These are phyloP conservation scores for Solanum hybrid DNA, from an alignment of 305 asterid species.

Conservation along the genomic window DNA sequence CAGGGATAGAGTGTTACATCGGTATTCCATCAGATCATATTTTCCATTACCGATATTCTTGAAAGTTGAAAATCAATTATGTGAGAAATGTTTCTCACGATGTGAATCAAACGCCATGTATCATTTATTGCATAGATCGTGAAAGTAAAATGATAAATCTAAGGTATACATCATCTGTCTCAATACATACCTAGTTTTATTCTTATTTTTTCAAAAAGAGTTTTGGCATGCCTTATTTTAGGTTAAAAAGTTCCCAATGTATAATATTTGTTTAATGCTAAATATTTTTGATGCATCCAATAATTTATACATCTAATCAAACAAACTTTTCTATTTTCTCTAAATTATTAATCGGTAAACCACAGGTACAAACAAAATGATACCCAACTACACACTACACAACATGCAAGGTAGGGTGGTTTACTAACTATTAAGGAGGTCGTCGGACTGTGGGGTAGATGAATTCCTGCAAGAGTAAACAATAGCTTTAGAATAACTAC, in stretches of 20 bases:
- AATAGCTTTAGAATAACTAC: not conserved
- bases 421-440: not conserved
- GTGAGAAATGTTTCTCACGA: not conserved
- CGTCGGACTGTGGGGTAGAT: not conserved
- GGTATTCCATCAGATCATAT: not conserved
- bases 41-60: not conserved
- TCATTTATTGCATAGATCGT: not conserved
- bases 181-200: not conserved
- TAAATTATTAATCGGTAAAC: not conserved
- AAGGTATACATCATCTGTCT: not conserved
- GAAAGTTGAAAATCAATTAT: not conserved
- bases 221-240: not conserved
- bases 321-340: not conserved
- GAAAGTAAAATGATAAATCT: not conserved
- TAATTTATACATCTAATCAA: not conserved
- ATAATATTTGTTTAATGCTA: not conserved
- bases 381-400: not conserved
- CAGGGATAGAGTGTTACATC: not conserved
- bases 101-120: not conserved
- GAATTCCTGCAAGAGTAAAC: slow-evolving; percentile 1
- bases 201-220: not conserved
- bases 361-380: not conserved
- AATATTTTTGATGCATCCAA: not conserved
- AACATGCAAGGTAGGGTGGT: not conserved
- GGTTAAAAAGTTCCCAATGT: not conserved